Percentiles rank a stretch among this genome's conserved stretches.
phyloP scores from a whole-genome alignment of 345 rosid species.

The Litchi chinensis region DNA sequence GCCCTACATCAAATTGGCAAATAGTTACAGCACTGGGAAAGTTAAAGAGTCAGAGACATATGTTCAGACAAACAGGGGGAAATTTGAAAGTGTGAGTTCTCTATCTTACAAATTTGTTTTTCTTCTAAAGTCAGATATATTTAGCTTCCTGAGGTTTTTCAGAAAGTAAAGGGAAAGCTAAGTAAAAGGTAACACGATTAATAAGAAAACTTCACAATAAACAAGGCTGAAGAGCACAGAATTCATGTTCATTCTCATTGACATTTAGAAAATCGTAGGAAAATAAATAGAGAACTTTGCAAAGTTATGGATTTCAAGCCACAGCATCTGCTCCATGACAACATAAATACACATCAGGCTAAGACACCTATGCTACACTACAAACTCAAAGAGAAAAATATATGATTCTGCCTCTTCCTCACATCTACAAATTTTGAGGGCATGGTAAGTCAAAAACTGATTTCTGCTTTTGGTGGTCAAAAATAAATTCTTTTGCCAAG shows the following conservation, averaged over 20 bases:
- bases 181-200: background rate
- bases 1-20: constrained; percentile 75
- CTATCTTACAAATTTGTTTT: background rate
- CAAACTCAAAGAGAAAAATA: background rate
- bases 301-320: background rate
- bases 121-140: background rate
- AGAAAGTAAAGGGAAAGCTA: background rate
- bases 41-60: constrained; percentile 55
- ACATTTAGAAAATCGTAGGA: background rate
- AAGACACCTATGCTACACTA: background rate
- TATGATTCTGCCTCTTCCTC: background rate
- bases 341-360: background rate
- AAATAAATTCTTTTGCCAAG: background rate
- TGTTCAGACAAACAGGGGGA: constrained; percentile 53
- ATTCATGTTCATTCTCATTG: background rate
- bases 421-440: background rate
- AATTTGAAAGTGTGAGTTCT: constrained; percentile 67
- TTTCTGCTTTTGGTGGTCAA: background rate
- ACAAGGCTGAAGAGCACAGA: background rate
- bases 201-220: background rate
- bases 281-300: background rate
- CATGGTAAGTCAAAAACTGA: background rate
- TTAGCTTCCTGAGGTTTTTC: constrained; percentile 6
- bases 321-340: background rate
- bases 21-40: constrained; percentile 64